Base-by-base conservation (phyloP, 768 basidiomycete species). In the Rubroboletus satanas region DNA sequence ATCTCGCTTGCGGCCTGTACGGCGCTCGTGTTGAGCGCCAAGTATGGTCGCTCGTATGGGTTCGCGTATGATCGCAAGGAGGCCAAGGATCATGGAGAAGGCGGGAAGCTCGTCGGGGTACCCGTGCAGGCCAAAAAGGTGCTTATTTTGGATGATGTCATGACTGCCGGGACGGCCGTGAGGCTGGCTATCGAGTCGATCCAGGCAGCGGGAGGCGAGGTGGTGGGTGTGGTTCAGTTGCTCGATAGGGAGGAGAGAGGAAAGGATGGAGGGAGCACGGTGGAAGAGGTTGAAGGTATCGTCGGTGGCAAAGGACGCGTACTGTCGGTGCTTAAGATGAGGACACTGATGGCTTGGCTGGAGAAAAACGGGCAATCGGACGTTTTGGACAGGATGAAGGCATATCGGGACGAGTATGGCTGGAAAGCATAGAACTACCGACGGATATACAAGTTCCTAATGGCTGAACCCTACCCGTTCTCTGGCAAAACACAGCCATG, bases 41-140 rank as follows among this genome's bases (percentile, higher is more conserved):
- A 82, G 45, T 77, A 91, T 65, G 72, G 75, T 5, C 77, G 83
- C 39, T 75, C 80, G 33, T 83, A 94, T 29, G 92, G 90, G 0
- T 92, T 91, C 61, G 88, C 89, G 21, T 97, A 94, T 63, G 94
- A 98, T 67, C 83, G 96, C 45, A 99, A 99, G 73, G 96, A 99
- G 71, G 85, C 77, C 23, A 99, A 99, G 70, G 89, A 90, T 59
- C 96, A 99, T 64, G 96, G 96, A 5, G 96, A 99, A 70, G 96
- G 97, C 5, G 96, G 96, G 0, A 78, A 79, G 47, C 81, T 96
- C 67, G 93, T 99, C 57, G 97, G 96, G 21, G 85, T 88, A 3
- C 74, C 88, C 4, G 79, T 97, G n/a, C 75, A 80, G 50, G 92
- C 88, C 23, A 86, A 89, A 68, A 77, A 79, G 47, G 90, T 98